Base-by-base conservation (phyloP, 768 basidiomycete genomes). In the Boletus huronensis region DNA sequence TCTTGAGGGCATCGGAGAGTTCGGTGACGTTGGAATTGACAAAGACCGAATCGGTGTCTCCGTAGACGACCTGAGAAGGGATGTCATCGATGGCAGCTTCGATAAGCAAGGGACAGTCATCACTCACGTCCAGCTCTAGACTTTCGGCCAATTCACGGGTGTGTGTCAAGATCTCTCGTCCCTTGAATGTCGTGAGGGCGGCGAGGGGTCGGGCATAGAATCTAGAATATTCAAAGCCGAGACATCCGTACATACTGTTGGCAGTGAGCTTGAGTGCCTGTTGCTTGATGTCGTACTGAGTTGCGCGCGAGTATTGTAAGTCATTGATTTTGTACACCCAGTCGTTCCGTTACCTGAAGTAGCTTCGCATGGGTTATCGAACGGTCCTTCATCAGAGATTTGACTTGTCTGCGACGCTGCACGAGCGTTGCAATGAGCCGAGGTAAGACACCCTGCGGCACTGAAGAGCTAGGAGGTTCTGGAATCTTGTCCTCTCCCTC, bases 201-300 rank as follows among this genome's bases (percentile, higher is more conserved):
- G 97, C 97, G n/a, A 99, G 83, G 0, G 95, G 93, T 40, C 92
- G 82, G 21, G 97, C 97, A 60, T 94, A 98, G 77, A 98, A 98
- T 47, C 97, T 78, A 10, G 97, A 98, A 62, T 93, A 90, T 66
- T 95, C 93, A 68, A 98, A 98, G 45, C 97, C 97, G 21, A 99
- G 85, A 77, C 97, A 99, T 17, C 97, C 97, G 71, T 99, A 99
- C 97, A 98, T 99, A 78, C 92, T 95, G 75, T 99, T 98, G 46
- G 97, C 97, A 5, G 97, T 99, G 32, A 98, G 84, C 74, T 98
- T 98, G 47, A 98, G 77, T 1, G 97, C 97, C 71, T 91, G 87
- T 63, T 99, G 97, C 67, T 93, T 94, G 75, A 98, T 97, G 64
- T 99, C 94, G 65, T 88, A 98, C 91, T 98, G 64, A 2, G 53